These are phyloP conservation scores for Rhodosporidiobolus sp. DNA, from an alignment of 768 basidiomycete genomes.

Conservation along the genomic window DNA sequence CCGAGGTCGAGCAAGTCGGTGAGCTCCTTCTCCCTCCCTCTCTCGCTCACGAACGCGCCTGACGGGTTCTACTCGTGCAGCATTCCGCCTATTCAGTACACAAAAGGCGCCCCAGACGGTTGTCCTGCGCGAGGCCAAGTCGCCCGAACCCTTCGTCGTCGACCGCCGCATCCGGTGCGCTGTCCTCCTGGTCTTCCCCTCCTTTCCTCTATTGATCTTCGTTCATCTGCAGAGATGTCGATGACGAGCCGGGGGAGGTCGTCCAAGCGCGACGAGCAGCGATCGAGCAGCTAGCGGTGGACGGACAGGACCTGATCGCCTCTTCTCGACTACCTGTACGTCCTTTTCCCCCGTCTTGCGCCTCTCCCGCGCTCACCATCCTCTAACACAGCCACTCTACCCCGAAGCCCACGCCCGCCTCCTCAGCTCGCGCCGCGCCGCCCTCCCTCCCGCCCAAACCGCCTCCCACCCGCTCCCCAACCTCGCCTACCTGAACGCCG, in stretches of 20 bases:
- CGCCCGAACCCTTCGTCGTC: background rate
- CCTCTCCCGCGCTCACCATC: background rate
- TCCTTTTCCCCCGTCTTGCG: background rate
- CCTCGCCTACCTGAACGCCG: constrained; percentile 37
- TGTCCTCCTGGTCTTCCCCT: accelerated
- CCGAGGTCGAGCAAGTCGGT: background rate
- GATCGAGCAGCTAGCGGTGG: background rate
- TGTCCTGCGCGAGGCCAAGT: constrained; percentile 9
- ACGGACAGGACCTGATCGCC: constrained; percentile 2
- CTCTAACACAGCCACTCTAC: constrained; percentile 43
- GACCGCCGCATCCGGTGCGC: constrained; percentile 29
- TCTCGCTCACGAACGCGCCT: background rate
- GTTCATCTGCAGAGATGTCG: background rate
- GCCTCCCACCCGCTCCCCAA: constrained; percentile 30
- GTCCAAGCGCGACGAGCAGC: background rate
- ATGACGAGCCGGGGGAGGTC: constrained; percentile 5
- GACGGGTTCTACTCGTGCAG: background rate
- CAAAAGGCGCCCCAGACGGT: constrained; percentile 16
- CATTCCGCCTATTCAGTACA: constrained; percentile 31
- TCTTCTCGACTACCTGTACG: constrained; percentile 24
- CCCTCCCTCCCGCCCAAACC: constrained; percentile 3
- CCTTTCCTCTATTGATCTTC: background rate
- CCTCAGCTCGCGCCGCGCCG: constrained; percentile 31
- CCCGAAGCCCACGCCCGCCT: constrained; percentile 7
- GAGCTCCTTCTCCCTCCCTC: background rate